Evolutionary conservation across 2,329 filamentous ascomycete species (phyloP), one percentile per base, ranked within the genome.

Genomic region (Fusarium sterilihyphosum): DNA sequence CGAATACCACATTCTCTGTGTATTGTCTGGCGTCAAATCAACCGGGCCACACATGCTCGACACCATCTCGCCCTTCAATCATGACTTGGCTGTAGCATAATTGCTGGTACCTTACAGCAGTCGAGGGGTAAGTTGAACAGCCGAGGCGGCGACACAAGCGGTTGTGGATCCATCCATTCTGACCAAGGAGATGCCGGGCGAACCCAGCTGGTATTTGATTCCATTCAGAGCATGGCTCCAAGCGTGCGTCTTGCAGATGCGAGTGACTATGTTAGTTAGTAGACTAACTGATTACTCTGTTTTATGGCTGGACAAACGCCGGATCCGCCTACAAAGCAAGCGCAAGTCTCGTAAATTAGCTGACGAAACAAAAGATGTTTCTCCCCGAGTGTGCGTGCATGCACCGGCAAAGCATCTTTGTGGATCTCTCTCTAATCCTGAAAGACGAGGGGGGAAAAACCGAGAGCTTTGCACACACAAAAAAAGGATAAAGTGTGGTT

Each of bases 81-180:
- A 67, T 53, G 65, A 49, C 58, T 67, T 63, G 61, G 53, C 33
- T 57, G 60, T 71, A 56, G 60, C 63, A 72, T 65, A 63, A 43
- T 54, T 61, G 49, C 41, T 58, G 71, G 72, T 74, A 75, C 73
- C 72, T 74, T 73, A 73, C 73, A 74, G 69, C 72, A 73, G 61
- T 61, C 56, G 68, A 73, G 68, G 58, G 71, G 67, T 62, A 66
- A 71, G 31, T 52, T 24, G 49, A 35, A 63, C 63, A 70, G 64
- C 73, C 66, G 60, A 70, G 56, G 65, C 65, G 61, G 60, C 65
- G 68, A 67, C 63, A 56, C 67, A 46, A 53, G 47, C 46, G 47
- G 64, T 40, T 66, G 69, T 76, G 71, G 73, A 56, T 65, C 57
- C 72, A 53, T 53, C 49, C 49, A 52, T 52, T 52, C 50, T 53